These are phyloP conservation scores for Apiospora saccharicola DNA, from an alignment of 2,329 filamentous ascomycete species.

Conservation along the genomic window DNA sequence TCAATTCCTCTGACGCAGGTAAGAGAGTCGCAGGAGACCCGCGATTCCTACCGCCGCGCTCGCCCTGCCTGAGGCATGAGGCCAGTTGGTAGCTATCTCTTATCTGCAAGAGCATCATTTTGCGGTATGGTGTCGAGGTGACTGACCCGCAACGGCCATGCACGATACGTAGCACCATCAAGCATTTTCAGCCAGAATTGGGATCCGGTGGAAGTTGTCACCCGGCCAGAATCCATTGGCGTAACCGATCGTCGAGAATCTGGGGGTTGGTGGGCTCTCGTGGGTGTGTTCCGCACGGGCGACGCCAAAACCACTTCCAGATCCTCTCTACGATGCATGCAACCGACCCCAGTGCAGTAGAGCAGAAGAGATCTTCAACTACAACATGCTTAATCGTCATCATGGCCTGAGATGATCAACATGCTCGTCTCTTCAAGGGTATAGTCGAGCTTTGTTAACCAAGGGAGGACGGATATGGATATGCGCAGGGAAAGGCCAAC, in stretches of 20 bases:
- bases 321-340: not conserved
- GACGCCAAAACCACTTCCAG: not conserved
- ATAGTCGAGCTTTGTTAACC: not conserved
- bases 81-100: slow-evolving; percentile 6
- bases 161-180: slow-evolving; percentile 4
- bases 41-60: not conserved
- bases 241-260: not conserved
- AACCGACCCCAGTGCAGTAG: not conserved
- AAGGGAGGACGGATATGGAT: too few species aligned
- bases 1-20: not conserved
- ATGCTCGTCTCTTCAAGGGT: slow-evolving; percentile 11
- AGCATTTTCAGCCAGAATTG: not conserved
- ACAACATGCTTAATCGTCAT: not conserved
- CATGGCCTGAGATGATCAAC: slow-evolving; percentile 2
- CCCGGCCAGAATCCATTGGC: too few species aligned
- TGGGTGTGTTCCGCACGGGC: slow-evolving; percentile 8
- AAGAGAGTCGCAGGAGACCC: not conserved
- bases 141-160: slow-evolving; percentile 9
- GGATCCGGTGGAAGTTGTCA: too few species aligned
- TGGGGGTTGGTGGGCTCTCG: not conserved
- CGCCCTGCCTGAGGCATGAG: slow-evolving; percentile 2
- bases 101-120: slow-evolving; percentile 16
- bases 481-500: not conserved
- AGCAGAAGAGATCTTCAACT: not conserved
- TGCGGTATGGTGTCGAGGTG: not conserved